Base-by-base conservation (phyloP, 177 flowering plant genomes). In the Vitis hybrid region DNA sequence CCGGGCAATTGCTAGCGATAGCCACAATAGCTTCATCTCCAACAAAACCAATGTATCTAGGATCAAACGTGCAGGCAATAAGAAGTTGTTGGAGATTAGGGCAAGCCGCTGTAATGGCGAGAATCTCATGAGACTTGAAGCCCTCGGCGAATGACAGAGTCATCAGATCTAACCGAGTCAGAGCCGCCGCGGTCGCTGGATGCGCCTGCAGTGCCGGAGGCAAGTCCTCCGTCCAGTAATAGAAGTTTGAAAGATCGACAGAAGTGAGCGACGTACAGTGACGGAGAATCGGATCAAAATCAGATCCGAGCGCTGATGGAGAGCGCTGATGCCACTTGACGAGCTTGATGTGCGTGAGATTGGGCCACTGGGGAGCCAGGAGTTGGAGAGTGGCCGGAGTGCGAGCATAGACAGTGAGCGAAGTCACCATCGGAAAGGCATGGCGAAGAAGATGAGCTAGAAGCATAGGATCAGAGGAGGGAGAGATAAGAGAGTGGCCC, bases 261-360 rank as follows among this genome's bases (percentile, higher is more conserved):
- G 82, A 71, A 1, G 73, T 7, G 1, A 96, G 78, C 1, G 52
- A 58, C 1, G 9, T 53, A 53, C 87, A 84, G n/a, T 69, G 71
- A 11, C 77, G 73, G 48, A 88, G 78, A 10, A 93, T 18, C 2
- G 89, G 67, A 2, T 57, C 9, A 68, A 94, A 83, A 65, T 96
- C 99, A 0, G 84, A 78, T 2, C 96, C 97, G 11, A 74, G 61
- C 1, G 74, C 30, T 2, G 70, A 52, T 1, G 67, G 81, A 3
- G 82, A 76, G 3, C 99, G 82, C 70, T 86, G 97, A 61, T 96
- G 99, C 97, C 97, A 94, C 2, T 98, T 81, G 12, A 96, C 87
- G 32, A 93, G 90, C 83, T 87, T 88, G 60, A 89, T 73, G 58
- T 70, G 82, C 15, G 71, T 54, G 58, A 92, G 68, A 2, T 20